Conservation (phyloP, 805 yeast genomes). For the Saccharomycopsis amapae region DNA sequence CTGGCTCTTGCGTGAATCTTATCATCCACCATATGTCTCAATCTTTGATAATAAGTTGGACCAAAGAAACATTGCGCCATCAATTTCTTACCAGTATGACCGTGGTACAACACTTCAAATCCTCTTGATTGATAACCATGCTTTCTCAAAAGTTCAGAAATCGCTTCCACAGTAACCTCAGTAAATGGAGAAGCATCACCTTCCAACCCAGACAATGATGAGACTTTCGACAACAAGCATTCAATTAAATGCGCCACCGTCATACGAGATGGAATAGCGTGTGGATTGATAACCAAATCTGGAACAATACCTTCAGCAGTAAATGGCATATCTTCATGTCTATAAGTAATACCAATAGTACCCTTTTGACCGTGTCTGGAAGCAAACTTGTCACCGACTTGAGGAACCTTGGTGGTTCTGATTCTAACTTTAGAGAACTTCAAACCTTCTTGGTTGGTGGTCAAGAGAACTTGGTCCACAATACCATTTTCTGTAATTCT, state of each 20-base stretch:
- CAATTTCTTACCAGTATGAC: slow-evolving; percentile 96
- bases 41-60: slow-evolving; percentile 98
- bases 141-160: slow-evolving; percentile 84
- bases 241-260: slow-evolving; percentile 99
- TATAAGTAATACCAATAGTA: slow-evolving; percentile 97
- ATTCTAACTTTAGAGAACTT: slow-evolving; percentile 96
- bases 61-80: slow-evolving; percentile 99
- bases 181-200: slow-evolving; percentile 99
- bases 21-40: slow-evolving; percentile 99
- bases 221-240: slow-evolving; percentile 92
- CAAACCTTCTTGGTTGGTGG: slow-evolving; percentile 97
- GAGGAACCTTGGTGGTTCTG: slow-evolving; percentile 98
- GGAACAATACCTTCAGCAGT: slow-evolving; percentile 95
- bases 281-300: slow-evolving; percentile 95
- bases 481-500: slow-evolving; percentile 97
- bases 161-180: slow-evolving; percentile 96
- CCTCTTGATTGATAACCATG: slow-evolving; percentile 98
- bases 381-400: slow-evolving; percentile 98
- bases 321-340: slow-evolving; percentile 99
- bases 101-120: slow-evolving; percentile 96
- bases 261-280: slow-evolving; percentile 99
- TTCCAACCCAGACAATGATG: slow-evolving; percentile 89
- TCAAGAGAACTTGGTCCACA: slow-evolving; percentile 93
- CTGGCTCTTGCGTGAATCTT: slow-evolving; percentile 98
- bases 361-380: slow-evolving; percentile 99